Evolutionary conservation across 2,329 filamentous ascomycete species (phyloP), one percentile per base, ranked within the genome.

Genomic region (Apiospora sp.): DNA sequence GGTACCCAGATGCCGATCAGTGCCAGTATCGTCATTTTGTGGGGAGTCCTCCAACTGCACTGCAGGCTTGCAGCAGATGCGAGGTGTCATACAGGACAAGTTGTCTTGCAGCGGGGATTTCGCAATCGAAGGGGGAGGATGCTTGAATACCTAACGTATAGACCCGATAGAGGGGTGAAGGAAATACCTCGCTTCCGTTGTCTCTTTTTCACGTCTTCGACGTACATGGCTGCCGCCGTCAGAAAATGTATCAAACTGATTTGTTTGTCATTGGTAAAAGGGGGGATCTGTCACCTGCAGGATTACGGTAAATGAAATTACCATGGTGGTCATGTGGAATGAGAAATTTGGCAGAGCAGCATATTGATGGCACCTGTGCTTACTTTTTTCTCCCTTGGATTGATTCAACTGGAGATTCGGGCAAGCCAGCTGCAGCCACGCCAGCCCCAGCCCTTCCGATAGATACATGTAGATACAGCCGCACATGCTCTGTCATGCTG

Each of bases 381-480:
- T 64, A 41, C 58, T 41, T 64, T 64, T 64, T 64, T 64, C 54
- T 64, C 58, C 34, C 58, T 64, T 64, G 30, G n/a, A 19, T 64
- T 41, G 58, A n/a, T 61, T n/a, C 54, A 61, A 22, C 30, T 61
- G 1, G 51, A 34, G 24, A 19, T 34, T 34, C 24, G 19, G 51
- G 54, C 13, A 61, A 37, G 30, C 54, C 54, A 30, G 16, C 54
- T 37, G 30, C 54, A 37, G 54, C 54, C 54, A 61, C 30, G 51
- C 51, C 51, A 16, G 30, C 22, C 30, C 19, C 54, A 61, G 54
- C 54, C 37, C 54, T 61, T 61, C 54, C 54, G 54, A 61, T 61
- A 30, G 14, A 61, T 61, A n/a, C n/a, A n/a, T n/a, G 54, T 27
- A 61, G 54, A 27, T 27, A 27, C 54, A 37, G 30, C 10, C 54